Evolutionary conservation across 2,329 filamentous ascomycete genomes (phyloP), one percentile per base, ranked within the genome.

Genomic region (Alternaria longipes): DNA sequence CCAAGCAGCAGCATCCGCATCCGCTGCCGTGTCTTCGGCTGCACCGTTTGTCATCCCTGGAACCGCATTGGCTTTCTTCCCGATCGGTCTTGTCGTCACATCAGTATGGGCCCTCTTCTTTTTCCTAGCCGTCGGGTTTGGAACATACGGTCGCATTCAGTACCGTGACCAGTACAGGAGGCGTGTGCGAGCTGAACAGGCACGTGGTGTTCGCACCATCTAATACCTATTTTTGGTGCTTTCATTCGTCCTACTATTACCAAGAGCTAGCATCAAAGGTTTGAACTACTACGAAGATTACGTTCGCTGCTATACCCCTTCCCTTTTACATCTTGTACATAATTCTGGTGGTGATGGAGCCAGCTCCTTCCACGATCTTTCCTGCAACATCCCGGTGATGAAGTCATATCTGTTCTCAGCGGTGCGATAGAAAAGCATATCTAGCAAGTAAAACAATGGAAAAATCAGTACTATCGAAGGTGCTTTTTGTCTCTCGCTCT

Each of bases 31-130:
- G 0, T 68, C 70, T 22, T 65, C 68, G 5, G 74, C 72, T 7
- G 70, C 69, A 14, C 87, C 89, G 1, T 93, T 93, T 67, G 82
- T 91, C 14, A 80, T 93, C 1, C 91, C 91, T 0, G 91, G 91
- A 45, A 84, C 87, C 40, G 84, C 86, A 62, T 83, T 93, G 55
- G 82, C 91, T 69, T 86, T 92, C 62, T 89, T 91, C 77, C 90
- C 91, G 8, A 81, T 90, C 30, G 91, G 91, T 18, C 80, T 90
- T n/a, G 80, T 91, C 66, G 84, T 93, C 69, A 90, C 86, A 3
- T 80, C 84, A 40, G 71, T 85, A 12, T 93, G 91, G 89, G 77
- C 87, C 2, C 64, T 84, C 0, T 62, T 66, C 30, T 76, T 90
- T 20, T 86, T 89, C 26, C 52, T 88, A 7, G 76, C 77, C 0